Evolutionary conservation across 2,329 filamentous ascomycete species (phyloP), one percentile per base, ranked within the genome.

Genomic region (Microdochium nivale): DNA sequence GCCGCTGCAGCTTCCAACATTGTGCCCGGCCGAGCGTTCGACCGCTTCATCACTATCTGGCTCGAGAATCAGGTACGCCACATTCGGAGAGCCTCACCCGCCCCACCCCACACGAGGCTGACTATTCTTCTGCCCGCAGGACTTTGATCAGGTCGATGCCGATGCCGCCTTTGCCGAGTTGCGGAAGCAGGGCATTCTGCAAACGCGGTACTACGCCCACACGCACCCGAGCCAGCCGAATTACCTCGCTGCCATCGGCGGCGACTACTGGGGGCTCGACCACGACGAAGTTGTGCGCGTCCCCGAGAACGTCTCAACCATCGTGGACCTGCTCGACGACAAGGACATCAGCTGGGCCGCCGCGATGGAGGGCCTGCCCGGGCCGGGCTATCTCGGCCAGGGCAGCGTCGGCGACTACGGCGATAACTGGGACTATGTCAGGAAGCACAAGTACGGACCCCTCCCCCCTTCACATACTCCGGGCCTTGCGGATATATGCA

Each of bases 251-350:
- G 70, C 72, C 32, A 63, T 75, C 7, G 70, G 59, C 7, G 73
- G 73, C 13, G 72, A 77, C 57, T 75, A 74, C 58, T 77, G 75
- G 55, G 74, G 75, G 1, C 55, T 75, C 33, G 65, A 78, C 55
- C 68, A 76, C 54, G 74, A 76, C 58, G 67, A 66, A 9, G 63
- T 67, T 35, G 65, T 75, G 7, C 65, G 67, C 40, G 63, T 77
- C 21, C 72, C 73, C 1, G 54, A 62, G 27, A 74, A 75, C 52
- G 69, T 77, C 14, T 72, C 70, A 10, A 76, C 72, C 1, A 58
- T 76, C 23, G 70, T 73, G 19, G 74, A 76, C 59, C 57, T 76
- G 32, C 63, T 77, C 11, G 73, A 76, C 30, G 61, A 59, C 49
- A 65, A 64, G 51, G 47, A 60, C 3, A 69, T 76, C 47, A 61